Conservation (phyloP, 1,284 basidiomycete species). For the Ganoderma multipileum region DNA sequence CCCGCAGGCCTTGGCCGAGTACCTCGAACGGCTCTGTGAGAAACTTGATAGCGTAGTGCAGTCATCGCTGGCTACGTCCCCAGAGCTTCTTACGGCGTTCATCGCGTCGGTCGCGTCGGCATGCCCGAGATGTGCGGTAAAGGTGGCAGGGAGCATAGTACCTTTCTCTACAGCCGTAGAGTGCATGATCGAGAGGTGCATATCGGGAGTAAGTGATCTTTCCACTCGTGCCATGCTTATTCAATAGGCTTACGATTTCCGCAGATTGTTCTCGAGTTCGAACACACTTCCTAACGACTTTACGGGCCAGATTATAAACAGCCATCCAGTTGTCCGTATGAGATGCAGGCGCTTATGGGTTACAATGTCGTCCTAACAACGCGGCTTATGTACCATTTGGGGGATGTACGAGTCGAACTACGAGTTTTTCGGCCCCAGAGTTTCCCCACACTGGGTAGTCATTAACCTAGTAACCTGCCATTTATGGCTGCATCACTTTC, state of each 20-base stretch:
- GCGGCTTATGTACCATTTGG: neutral
- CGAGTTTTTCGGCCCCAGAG: neutral
- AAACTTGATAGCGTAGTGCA: neutral
- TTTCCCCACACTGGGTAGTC: neutral
- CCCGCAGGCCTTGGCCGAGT: neutral
- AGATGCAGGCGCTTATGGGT: neutral
- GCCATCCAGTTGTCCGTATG: neutral
- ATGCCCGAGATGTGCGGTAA: neutral
- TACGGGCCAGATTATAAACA: neutral
- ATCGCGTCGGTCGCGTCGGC: neutral
- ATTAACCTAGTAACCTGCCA: neutral
- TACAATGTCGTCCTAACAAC: neutral
- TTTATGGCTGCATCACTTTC: neutral
- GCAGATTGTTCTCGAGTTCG: neutral
- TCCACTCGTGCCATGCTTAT: neutral
- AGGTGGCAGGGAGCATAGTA: neutral
- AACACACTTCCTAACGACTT: neutral
- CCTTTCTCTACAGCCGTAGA: neutral
- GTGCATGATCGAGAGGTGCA: neutral
- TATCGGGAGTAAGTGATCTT: neutral
- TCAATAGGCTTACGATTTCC: neutral
- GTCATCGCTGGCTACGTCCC: neutral
- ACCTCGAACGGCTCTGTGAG: neutral
- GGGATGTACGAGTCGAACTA: neutral
- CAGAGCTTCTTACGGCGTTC: neutral